phyloP scores from a whole-genome alignment of 108 stramenopile genomes.

The Cyclostephanos invisitatus region DNA sequence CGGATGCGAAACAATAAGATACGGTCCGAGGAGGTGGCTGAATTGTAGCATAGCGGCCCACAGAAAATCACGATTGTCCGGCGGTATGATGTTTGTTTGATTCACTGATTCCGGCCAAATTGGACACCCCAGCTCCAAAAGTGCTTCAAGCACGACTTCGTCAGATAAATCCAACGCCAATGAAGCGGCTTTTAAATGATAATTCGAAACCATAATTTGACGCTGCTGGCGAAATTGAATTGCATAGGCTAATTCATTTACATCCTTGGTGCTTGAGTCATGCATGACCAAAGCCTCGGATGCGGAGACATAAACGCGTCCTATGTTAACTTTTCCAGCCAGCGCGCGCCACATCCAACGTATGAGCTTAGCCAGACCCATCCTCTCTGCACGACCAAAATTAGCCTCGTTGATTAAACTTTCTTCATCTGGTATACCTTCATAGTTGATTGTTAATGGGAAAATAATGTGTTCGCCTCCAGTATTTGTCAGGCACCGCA shows the following conservation, averaged over 20 bases:
- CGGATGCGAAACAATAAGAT: constrained; percentile 45
- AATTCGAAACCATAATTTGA: constrained; percentile 55
- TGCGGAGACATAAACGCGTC: constrained; percentile 76
- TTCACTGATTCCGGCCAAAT: constrained; percentile 38
- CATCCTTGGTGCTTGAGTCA: constrained; percentile 6
- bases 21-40: constrained; percentile 65
- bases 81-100: constrained; percentile 5
- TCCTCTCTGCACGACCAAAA: constrained; percentile 13
- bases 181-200: constrained; percentile 67
- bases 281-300: constrained; percentile 51
- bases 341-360: constrained; percentile 41
- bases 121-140: constrained; percentile 52
- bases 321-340: constrained; percentile 60
- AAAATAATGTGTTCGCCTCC: constrained; percentile 58
- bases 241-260: constrained; percentile 37
- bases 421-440: constrained; percentile 75
- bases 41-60: constrained; percentile 71
- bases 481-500: constrained; percentile 57
- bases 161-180: constrained; percentile 44
- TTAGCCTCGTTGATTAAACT: constrained; percentile 58
- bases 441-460: constrained; percentile 87
- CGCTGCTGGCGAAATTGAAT: constrained; percentile 67
- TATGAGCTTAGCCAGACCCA: constrained; percentile 33
- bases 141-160: constrained; percentile 35
- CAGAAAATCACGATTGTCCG: constrained; percentile 35